Evolutionary conservation across 2,329 filamentous ascomycete species (phyloP), one percentile per base, ranked within the genome.

Genomic region (Mariannaea sp.): DNA sequence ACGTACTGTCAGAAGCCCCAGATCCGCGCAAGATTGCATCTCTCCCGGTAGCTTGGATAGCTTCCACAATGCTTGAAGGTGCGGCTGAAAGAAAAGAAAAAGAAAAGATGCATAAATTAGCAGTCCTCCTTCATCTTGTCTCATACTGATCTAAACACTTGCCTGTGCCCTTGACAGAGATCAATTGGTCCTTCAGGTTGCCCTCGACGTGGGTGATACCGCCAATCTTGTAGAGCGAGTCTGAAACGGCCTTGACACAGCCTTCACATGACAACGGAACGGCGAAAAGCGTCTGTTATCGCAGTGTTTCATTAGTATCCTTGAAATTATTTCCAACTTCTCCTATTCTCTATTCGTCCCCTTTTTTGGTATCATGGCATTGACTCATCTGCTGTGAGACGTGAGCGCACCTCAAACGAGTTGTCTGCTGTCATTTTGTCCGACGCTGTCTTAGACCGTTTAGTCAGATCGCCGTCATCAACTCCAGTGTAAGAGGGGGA

Each of bases 1-100:
- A 82, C 86, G 67, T 79, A 92, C 90, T 90, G 74, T 97, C 87
- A 68, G 90, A 87, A 64, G 81, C 83, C 59, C 94, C 94, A 55
- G 89, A 92, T 49, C 94, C 94, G 62, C 94, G 87, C 53, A 99
- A 77, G 68, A 99, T 97, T 39, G 93, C 93, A 82, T 97, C 93
- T 67, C 92, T 85, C 46, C 94, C 94, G 8, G 92, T 97, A 38
- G 82, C 80, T 76, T 97, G 89, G 59, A 97, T 96, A 7, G 93
- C 89, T 58, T 86, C 80, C 24, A 97, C 92, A 60, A 97, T 96
- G 39, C 88, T 83, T 47, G 92, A 97, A 13, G 94, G 94, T 16
- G 94, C 85, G 62, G 90, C 90, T 83, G 65, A 22, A 20, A 55
- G 30, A 29, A 48, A n/a, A n/a, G n/a, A n/a, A n/a, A n/a, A n/a